Evolutionary conservation across 306 rosid genomes (phyloP).

Genomic region (Oxytropis ochrocephala): DNA sequence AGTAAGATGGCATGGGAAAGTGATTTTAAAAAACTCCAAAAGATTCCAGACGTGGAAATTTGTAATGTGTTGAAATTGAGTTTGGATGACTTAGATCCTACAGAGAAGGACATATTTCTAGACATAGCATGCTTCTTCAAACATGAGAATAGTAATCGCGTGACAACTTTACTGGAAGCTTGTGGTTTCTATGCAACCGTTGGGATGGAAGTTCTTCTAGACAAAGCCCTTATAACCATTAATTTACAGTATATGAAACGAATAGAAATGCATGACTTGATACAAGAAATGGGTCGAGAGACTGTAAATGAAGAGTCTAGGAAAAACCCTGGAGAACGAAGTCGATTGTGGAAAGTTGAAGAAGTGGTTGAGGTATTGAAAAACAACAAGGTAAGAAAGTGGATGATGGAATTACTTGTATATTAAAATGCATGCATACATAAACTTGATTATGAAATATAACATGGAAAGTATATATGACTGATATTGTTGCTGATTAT

Average conservation of each 20-base stretch:
- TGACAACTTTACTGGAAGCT: background rate
- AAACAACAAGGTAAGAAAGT: background rate
- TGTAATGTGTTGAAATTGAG: background rate
- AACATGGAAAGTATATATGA: no score
- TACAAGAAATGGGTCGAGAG: background rate
- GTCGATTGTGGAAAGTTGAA: slow-evolving; percentile 16
- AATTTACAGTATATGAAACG: no score
- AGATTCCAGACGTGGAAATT: background rate
- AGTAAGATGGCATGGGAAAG: no score
- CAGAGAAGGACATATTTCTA: background rate
- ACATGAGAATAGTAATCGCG: background rate
- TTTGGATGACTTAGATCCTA: no score
- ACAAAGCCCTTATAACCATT: background rate
- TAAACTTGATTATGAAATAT: background rate
- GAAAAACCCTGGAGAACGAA: slow-evolving; percentile 14
- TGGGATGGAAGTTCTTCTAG: background rate
- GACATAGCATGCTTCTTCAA: slow-evolving; percentile 16
- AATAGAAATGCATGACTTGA: slow-evolving; percentile 8
- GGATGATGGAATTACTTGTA: background rate
- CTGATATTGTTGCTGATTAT: no score
- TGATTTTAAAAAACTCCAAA: no score
- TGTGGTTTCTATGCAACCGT: background rate
- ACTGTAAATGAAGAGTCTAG: slow-evolving; percentile 24
- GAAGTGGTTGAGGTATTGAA: slow-evolving; percentile 21
- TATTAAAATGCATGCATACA: slow-evolving; percentile 14